Evolutionary conservation across 257 asterid genomes (phyloP), one percentile per base, ranked within the genome.

Genomic region (Jacaranda copaia): DNA sequence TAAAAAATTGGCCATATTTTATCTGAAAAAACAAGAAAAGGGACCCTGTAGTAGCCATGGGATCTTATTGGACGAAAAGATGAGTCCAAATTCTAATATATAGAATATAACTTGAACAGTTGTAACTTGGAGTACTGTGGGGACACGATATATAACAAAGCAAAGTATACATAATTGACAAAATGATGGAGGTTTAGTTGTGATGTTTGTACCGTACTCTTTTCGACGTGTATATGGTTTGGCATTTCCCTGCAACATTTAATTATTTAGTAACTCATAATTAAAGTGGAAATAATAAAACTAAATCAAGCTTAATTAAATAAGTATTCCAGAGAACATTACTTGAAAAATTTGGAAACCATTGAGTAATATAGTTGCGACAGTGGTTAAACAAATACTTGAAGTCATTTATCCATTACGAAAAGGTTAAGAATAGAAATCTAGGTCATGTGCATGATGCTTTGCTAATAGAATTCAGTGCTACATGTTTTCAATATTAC

Each of bases 121-220:
- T 74, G 78, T 48, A 46, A 74, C 35, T 74, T 48, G 43, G 40
- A 74, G 53, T 61, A 35, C 5, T 16, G 32, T 46, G 19, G 60
- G 51, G 45, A 72, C 59, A 72, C 0, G 11, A 10, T 48, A 42
- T 35, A 57, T 56, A 5, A 25, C 65, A 61, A 61, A 61, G 19
- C 68, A 62, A 62, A 62, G 48, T 13, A 35, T 32, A 6, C 68
- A 35, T 36, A 38, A 35, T 13, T 38, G 68, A 36, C 49, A 38
- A 36, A 36, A 62, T 13, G n/a, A 5, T 62, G 68, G 11, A 35
- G 68, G 49, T 14, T 62, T 62, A 36, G 68, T 62, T 62, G 68
- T 62, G 68, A 62, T 62, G 68, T 62, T 62, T 36, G 68, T 62
- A 36, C 48, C 19, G 19, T 62, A 62, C 14, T 62, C 5, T 5